Evolutionary conservation across 257 asterid species (phyloP), one percentile per base, ranked within the genome.

Genomic region (Gentiana dahurica): DNA sequence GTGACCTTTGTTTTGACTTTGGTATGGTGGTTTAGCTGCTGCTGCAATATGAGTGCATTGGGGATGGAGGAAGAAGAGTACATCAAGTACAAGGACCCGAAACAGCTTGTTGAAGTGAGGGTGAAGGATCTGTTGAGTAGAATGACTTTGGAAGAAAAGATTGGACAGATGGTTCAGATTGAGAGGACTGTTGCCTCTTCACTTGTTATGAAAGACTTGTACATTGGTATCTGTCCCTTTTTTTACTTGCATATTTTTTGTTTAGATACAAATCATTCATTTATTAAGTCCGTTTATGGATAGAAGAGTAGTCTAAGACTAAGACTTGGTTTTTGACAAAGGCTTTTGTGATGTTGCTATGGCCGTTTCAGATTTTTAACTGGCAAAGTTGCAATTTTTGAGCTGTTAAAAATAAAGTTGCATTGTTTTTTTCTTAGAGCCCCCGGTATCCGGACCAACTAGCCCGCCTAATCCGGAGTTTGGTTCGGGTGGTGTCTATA

Each of bases 111-210:
- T 53, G 76, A 13, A 52, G 79, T 44, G 63, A 74, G 95, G 53
- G 84, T 76, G 10, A 55, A 85, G 59, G 97, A 89, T 78, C 87
- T 85, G 63, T 57, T 89, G 54, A 71, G 74, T 34, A 65, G 85
- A 60, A 89, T 89, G 97, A 81, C 66, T 53, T 66, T 89, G 38
- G 82, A 78, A 68, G 95, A 85, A 51, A 89, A 85, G 73, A 79
- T 89, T 71, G 97, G 95, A 5, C 97, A 89, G 75, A 89, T 89
- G 97, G 77, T 78, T 71, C 97, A 89, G 85, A 83, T 89, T 76
- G 97, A 89, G 49, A 78, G 94, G 50, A 58, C 63, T 59, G 76
- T 73, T 58, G 97, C 94, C 37, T 74, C 88, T 11, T 72, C 84
- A 60, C 76, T 71, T 57, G 66, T 85, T 61, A 68, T 89, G 89